Evolutionary conservation across 2,329 filamentous ascomycete genomes (phyloP).

Genomic region (Teratosphaeria nubilosa): DNA sequence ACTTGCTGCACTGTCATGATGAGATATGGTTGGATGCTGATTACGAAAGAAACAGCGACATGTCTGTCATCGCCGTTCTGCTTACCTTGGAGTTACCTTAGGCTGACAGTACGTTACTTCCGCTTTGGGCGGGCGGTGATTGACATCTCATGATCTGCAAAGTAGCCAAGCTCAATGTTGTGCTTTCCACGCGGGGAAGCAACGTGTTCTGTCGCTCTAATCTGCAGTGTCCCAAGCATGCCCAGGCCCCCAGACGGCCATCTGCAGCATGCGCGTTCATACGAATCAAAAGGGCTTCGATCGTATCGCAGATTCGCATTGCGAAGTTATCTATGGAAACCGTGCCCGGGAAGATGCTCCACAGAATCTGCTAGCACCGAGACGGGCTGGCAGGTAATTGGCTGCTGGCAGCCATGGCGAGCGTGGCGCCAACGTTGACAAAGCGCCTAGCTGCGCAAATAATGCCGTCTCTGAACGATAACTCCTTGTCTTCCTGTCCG

Average conservation of each 20-base stretch:
- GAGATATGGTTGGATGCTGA: neutral
- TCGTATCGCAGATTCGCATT: neutral
- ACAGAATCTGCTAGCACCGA: neutral
- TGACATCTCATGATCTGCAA: neutral
- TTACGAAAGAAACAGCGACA: neutral
- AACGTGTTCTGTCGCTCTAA: neutral
- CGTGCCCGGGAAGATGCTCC: neutral
- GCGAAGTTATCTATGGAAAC: neutral
- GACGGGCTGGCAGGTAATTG: neutral
- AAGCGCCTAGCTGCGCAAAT: neutral
- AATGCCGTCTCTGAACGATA: neutral
- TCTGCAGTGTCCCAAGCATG: neutral
- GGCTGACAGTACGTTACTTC: neutral
- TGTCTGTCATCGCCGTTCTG: neutral
- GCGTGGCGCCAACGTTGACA: neutral
- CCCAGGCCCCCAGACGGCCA: neutral
- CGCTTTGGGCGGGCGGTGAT: neutral
- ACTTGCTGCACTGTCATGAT: slow-evolving; percentile 16
- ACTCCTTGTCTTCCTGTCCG: neutral
- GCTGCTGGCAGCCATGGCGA: neutral
- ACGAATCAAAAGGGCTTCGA: neutral
- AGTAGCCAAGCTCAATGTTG: neutral
- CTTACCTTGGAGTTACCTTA: too few species aligned
- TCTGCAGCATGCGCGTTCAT: neutral
- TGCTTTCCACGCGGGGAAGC: neutral